Conservation (phyloP, 192 early-diverging fungal genomes). For the Backusella sp. region DNA sequence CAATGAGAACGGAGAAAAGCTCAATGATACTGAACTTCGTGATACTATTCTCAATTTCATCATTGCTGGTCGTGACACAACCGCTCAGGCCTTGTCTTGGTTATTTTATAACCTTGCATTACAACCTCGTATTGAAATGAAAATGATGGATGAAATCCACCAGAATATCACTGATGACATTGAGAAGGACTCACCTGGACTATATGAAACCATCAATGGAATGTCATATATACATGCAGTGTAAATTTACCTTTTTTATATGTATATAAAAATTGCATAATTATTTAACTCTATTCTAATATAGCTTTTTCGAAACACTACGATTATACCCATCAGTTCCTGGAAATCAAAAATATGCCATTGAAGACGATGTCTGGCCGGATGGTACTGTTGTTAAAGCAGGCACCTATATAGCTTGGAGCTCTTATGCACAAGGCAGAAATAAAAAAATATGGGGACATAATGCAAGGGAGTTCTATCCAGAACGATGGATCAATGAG, state of each 20-base stretch:
- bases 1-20: slow-evolving; percentile 21
- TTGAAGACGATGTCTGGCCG: slow-evolving; percentile 58
- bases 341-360: slow-evolving; percentile 47
- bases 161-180: slow-evolving; percentile 28
- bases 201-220: slow-evolving; percentile 31
- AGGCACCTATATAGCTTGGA: slow-evolving; percentile 51
- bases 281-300: neutral
- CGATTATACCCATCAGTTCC: slow-evolving; percentile 72
- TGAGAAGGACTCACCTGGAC: slow-evolving; percentile 13
- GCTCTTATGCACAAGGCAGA: slow-evolving; percentile 52
- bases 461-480: slow-evolving; percentile 59
- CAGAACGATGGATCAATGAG: slow-evolving; percentile 61
- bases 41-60: slow-evolving; percentile 39
- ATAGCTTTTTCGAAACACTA: slow-evolving; percentile 50
- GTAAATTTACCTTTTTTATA: slow-evolving; percentile 15
- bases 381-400: slow-evolving; percentile 52
- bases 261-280: neutral
- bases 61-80: slow-evolving; percentile 47
- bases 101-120: slow-evolving; percentile 40
- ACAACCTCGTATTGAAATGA: slow-evolving; percentile 41
- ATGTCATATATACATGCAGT: slow-evolving; percentile 40
- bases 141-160: slow-evolving; percentile 43
- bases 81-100: slow-evolving; percentile 54
- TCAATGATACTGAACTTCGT: slow-evolving; percentile 33
- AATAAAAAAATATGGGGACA: slow-evolving; percentile 57